phyloP scores from a whole-genome alignment of 768 basidiomycete genomes.

The Clitopilus passeckerianus region DNA sequence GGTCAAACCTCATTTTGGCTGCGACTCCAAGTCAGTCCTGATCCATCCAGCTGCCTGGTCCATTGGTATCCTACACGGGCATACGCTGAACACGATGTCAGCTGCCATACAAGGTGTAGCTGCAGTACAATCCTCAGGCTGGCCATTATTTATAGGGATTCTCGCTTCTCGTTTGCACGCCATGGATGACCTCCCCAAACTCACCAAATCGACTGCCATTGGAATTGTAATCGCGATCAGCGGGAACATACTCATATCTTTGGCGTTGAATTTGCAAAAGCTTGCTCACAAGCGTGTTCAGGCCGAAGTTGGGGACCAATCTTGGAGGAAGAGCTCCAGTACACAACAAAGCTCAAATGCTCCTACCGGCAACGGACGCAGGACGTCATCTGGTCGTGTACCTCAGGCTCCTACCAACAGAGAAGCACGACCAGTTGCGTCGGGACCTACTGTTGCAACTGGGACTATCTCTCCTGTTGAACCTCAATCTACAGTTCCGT shows the following conservation, averaged over 20 bases:
- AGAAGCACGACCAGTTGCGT: not conserved
- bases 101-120: not conserved
- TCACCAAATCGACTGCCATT: constrained; percentile 54
- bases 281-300: constrained; percentile 77
- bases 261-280: constrained; percentile 92
- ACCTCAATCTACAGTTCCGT: constrained; percentile 7
- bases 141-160: not conserved
- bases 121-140: not conserved
- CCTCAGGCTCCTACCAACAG: not conserved
- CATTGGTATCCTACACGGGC: not conserved
- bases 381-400: not conserved
- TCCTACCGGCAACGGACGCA: not conserved
- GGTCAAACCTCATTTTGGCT: not conserved
- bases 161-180: not conserved
- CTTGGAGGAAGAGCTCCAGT: not conserved
- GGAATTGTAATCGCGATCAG: constrained; percentile 81
- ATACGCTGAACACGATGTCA: not conserved
- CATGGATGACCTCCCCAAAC: constrained; percentile 43
- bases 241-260: constrained; percentile 85
- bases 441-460: not conserved
- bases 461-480: not conserved
- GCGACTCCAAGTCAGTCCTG: not conserved
- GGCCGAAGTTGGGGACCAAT: constrained; percentile 19
- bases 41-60: not conserved
- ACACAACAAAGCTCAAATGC: not conserved